These are phyloP conservation scores for Linderina pennispora DNA, from an alignment of 192 early-diverging fungal species.

Conservation along the genomic window DNA sequence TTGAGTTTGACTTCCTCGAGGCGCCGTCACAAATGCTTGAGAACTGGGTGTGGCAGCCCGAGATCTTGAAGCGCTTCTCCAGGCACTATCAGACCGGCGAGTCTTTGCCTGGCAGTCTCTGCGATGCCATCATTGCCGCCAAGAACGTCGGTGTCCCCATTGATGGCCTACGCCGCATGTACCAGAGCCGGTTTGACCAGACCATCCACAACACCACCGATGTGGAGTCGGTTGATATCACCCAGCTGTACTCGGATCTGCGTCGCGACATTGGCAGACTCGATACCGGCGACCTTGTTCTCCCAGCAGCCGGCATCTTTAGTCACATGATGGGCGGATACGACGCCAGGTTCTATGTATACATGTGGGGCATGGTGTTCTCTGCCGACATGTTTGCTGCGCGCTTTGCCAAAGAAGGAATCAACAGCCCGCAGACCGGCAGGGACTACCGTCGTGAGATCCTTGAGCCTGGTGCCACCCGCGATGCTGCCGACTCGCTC, in stretches of 20 bases:
- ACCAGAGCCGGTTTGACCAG: slow-evolving; percentile 59
- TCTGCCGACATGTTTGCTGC: slow-evolving; percentile 66
- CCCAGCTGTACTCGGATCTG: slow-evolving; percentile 34
- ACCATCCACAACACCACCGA: slow-evolving; percentile 51
- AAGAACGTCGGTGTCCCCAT: slow-evolving; percentile 56
- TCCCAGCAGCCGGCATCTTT: slow-evolving; percentile 14
- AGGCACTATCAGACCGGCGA: slow-evolving; percentile 56
- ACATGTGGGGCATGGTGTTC: slow-evolving; percentile 65
- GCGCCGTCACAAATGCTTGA: slow-evolving; percentile 71
- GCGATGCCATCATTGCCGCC: slow-evolving; percentile 48
- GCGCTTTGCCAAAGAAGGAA: slow-evolving; percentile 50
- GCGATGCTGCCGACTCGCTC: slow-evolving; percentile 58
- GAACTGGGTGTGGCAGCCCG: slow-evolving; percentile 57
- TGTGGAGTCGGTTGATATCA: slow-evolving; percentile 28
- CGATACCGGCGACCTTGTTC: slow-evolving; percentile 19
- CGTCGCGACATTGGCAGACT: slow-evolving; percentile 35
- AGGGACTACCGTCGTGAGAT: slow-evolving; percentile 58
- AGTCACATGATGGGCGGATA: slow-evolving; percentile 59
- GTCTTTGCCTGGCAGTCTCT: slow-evolving; percentile 52
- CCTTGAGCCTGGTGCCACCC: slow-evolving; percentile 53
- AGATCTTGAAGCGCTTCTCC: slow-evolving; percentile 41
- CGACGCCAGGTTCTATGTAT: slow-evolving; percentile 59
- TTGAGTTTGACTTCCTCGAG: slow-evolving; percentile 71
- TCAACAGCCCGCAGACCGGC: slow-evolving; percentile 53
- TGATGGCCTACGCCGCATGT: slow-evolving; percentile 51